Percentiles rank a stretch among this genome's conserved stretches.
These are phyloP conservation scores for Aethionema arabicum DNA, from an alignment of 345 rosid genomes.

Conservation along the genomic window DNA sequence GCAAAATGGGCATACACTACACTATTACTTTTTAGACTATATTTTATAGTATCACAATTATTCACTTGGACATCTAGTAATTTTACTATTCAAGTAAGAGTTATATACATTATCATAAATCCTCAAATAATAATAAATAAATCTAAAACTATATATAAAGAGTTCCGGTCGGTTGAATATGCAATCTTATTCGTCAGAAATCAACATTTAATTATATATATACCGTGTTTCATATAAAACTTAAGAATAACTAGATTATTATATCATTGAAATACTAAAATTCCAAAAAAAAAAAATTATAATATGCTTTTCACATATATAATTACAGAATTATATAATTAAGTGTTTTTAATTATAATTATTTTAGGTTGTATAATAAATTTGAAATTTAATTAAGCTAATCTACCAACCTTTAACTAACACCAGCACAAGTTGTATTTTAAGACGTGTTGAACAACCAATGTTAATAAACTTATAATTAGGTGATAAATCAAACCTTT, in stretches of 20 bases:
- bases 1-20: slow-evolving; percentile 37
- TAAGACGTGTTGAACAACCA: slow-evolving; percentile 21
- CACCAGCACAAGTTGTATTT: slow-evolving; percentile 20
- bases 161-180: too few relatives aligned
- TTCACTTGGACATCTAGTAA: slow-evolving; percentile 11
- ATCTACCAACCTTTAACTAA: slow-evolving; percentile 26
- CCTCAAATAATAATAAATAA: background rate
- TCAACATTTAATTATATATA: too few relatives aligned
- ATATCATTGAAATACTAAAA: too few relatives aligned
- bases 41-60: slow-evolving; percentile 12
- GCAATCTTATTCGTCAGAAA: background rate
- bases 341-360: background rate
- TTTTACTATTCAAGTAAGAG: slow-evolving; percentile 7
- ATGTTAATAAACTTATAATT: slow-evolving; percentile 18
- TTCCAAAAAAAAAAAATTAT: too few relatives aligned
- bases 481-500: slow-evolving; percentile 11
- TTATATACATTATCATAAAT: slow-evolving; percentile 23
- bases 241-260: too few relatives aligned
- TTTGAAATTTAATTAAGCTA: background rate
- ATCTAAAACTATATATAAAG: too few relatives aligned
- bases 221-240: background rate
- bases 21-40: slow-evolving; percentile 7
- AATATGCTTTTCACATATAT: too few relatives aligned
- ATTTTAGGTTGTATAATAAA: background rate
- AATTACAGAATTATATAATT: background rate